Base-by-base conservation (phyloP, 768 basidiomycete species). In the Hypsizygus marmoreus region DNA sequence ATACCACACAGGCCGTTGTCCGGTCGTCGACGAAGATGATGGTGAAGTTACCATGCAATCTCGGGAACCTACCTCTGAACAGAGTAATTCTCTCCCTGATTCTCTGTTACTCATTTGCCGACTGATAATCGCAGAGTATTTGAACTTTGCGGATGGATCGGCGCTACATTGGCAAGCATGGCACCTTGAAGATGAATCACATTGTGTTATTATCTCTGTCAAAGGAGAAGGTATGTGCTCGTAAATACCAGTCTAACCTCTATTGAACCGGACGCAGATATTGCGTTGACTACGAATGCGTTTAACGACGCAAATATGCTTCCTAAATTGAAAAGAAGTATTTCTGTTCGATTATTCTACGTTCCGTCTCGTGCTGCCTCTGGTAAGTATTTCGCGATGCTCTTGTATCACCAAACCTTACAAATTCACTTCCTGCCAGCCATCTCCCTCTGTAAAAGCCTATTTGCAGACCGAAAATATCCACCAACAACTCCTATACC, bases 1-100 rank as follows among this genome's bases (percentile, higher is more conserved):
- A 6, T 59, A 82, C 9, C 88, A 91, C 55, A 88, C 84, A 0
- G 86, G 88, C 3, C 75, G 77, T 26, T 77, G 73, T 45, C 50
- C 62, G n/a, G 43, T 73, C 11, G 43, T 51, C 4, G 77, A 76
- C 38, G 78, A 78, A 26, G 79, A 78, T 24, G 77, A 74, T 24
- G 73, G 68, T n/a, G 79, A 78, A 38, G 47, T 29, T 4, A 26
- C 47, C 0, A 45, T 69, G 23, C 60, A 73, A 34, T 55, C 64
- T 7, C 58, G 58, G 23, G 45, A 53, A 13, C 79, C 82, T 13
- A 40, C 55, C 7, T 72, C 71, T 40, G 48, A 64, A 38, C 63
- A 69, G 62, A 75, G 84, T 79, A 43, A 33, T 54, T 32, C n/a
- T 31, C 12, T 6, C 8, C 3, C 17, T 25, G 7, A 16, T 31